These are phyloP conservation scores for Venturia pyrina DNA, from an alignment of 2,329 filamentous ascomycete species.

Conservation along the genomic window DNA sequence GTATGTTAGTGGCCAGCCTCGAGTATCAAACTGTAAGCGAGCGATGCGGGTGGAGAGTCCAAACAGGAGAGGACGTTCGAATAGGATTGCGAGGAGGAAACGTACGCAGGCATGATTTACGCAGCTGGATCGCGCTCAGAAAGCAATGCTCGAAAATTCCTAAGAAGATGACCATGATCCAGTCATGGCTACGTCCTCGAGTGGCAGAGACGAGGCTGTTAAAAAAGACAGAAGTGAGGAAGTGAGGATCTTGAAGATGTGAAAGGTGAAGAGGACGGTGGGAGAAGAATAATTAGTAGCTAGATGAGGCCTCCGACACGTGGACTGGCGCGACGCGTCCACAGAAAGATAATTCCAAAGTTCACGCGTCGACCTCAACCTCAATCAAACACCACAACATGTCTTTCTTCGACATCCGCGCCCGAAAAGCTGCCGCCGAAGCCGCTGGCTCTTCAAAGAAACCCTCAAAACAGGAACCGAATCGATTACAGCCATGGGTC, in stretches of 20 bases:
- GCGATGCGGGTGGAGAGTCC: not conserved
- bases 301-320: not conserved
- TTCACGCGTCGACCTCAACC: not conserved
- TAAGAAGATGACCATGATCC: too few species aligned
- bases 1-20: not conserved
- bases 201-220: too few species aligned
- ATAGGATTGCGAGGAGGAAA: not conserved
- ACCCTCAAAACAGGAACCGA: slow-evolving; percentile 51
- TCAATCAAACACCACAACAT: slow-evolving; percentile 37
- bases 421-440: slow-evolving; percentile 62
- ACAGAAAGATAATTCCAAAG: not conserved
- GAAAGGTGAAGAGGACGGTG: too few species aligned
- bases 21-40: not conserved
- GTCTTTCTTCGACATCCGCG: slow-evolving; percentile 95
- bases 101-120: not conserved
- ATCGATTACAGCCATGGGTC: slow-evolving; percentile 82
- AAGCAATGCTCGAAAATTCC: too few species aligned
- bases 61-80: not conserved
- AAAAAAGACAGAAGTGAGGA: not conserved
- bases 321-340: not conserved
- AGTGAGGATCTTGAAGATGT: too few species aligned
- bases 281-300: not conserved
- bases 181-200: too few species aligned
- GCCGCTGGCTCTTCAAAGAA: slow-evolving; percentile 62
- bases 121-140: too few species aligned